A percentile compares a stretch with the other conserved stretches of the same genome.
Evolutionary conservation across 2,329 filamentous ascomycete species (phyloP).

Genomic region (Cercospora beticola): DNA sequence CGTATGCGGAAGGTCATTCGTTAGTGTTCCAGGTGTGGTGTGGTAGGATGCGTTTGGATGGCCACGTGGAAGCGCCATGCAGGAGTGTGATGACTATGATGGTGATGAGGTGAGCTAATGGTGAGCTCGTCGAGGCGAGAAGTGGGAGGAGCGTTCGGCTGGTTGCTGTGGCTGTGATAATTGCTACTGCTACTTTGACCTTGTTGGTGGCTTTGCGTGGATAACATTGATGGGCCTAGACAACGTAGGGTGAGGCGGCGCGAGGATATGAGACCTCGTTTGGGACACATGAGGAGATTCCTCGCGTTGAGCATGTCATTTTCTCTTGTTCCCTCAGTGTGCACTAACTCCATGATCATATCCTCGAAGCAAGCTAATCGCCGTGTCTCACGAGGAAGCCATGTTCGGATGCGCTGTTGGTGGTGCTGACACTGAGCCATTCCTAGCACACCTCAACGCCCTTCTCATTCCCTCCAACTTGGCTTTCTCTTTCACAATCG

Average conservation of each 20-base stretch:
- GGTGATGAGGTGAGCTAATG: background rate
- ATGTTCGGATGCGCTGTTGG: background rate
- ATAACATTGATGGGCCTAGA: background rate
- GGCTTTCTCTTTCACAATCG: slow-evolving; percentile 77
- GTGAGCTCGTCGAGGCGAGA: background rate
- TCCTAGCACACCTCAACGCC: slow-evolving; percentile 58
- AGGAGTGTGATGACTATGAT: background rate
- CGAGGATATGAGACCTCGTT: background rate
- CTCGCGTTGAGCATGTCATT: background rate
- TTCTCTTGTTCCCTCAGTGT: background rate
- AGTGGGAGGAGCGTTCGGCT: background rate
- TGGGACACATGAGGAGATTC: background rate
- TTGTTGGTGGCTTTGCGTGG: background rate
- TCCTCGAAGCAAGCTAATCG: background rate
- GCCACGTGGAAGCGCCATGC: background rate
- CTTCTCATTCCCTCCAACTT: slow-evolving; percentile 77
- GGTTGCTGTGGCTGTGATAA: background rate
- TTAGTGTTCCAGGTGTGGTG: background rate
- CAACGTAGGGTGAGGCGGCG: background rate
- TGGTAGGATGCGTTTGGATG: background rate
- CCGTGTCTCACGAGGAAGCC: background rate
- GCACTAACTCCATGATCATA: background rate
- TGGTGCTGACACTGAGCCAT: background rate
- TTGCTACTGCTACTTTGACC: background rate
- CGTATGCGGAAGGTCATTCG: background rate